Evolutionary conservation across 805 yeast genomes (phyloP), one percentile per base, ranked within the genome.

Genomic region (Ogataea degrootiae): DNA sequence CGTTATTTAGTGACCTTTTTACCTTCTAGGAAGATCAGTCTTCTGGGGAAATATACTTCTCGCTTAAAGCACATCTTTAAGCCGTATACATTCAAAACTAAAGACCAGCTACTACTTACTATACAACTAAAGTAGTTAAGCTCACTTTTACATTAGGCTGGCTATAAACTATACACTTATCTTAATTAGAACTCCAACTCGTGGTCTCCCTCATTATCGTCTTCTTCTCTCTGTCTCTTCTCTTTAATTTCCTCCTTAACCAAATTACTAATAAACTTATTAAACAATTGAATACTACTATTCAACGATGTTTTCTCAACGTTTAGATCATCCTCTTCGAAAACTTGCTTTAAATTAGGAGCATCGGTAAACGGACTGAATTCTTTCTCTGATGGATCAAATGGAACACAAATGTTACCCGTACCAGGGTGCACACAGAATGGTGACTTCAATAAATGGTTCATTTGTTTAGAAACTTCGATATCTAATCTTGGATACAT

Each of bases 401-500:
- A 85, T 0, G 98, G 97, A 7, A 94, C 96, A 78, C 98, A 94
- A 3, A 94, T 87, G 58, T 87, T 85, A 7, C 97, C 97, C 0
- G 99, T 94, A 2, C 89, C 83, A 2, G 99, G 99, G 65, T 94
- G 99, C 39, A 94, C 83, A 71, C 98, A 92, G 65, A 94, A 94
- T 16, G 99, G 99, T 1, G 97, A 87, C 63, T 94, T 94, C 58
- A 94, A 76, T 68, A 94, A 82, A 72, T 94, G 99, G 68, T 83
- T 88, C 60, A 91, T 74, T 63, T 87, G 94, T 55, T 84, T 78
- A 7, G 98, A 86, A 34, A 94, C 99, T 66, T 91, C 96, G 42
- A 87, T 82, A 77, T 94, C 99, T 51, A 94, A 74, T 59, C 96
- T 77, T 39, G 99, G 99, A 66, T 92, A 92, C 71, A 89, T 68